Evolutionary conservation across 345 rosid genomes (phyloP).

Genomic region (Brassica carinata): DNA sequence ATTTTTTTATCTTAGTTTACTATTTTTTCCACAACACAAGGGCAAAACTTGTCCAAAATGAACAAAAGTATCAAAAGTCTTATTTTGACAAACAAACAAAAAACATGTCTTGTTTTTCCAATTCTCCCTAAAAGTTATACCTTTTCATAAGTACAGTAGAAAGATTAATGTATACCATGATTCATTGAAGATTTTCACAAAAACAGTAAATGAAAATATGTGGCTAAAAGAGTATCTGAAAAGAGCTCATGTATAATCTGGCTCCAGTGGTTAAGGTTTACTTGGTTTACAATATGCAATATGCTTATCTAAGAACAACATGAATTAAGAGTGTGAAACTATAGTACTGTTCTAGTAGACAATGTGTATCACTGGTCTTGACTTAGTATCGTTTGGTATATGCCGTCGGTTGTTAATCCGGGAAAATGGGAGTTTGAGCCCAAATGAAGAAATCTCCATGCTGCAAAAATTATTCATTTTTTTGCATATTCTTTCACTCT

Average conservation of each 20-base stretch:
- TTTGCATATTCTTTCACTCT: not conserved
- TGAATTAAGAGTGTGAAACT: not conserved
- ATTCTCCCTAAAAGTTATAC: too few species aligned
- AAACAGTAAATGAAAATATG: not conserved
- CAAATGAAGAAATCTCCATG: not conserved
- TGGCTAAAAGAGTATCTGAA: not conserved
- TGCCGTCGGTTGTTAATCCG: not conserved
- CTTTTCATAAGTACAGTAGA: not conserved
- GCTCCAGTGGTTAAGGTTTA: not conserved
- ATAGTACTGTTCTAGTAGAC: not conserved
- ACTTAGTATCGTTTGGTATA: not conserved
- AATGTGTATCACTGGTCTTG: not conserved
- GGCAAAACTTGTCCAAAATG: too few species aligned
- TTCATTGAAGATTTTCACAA: not conserved
- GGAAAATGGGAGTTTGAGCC: not conserved
- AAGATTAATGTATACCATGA: not conserved
- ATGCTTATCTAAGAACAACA: not conserved
- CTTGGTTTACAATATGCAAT: not conserved
- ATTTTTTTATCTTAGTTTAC: too few species aligned
- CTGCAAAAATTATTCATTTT: not conserved
- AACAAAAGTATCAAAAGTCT: too few species aligned
- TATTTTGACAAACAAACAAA: too few species aligned
- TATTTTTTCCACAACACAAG: too few species aligned
- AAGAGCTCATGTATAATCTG: not conserved
- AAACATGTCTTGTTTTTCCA: too few species aligned